Conservation (phyloP, 83 land plant genomes). For the Diphasiastrum complanatum region DNA sequence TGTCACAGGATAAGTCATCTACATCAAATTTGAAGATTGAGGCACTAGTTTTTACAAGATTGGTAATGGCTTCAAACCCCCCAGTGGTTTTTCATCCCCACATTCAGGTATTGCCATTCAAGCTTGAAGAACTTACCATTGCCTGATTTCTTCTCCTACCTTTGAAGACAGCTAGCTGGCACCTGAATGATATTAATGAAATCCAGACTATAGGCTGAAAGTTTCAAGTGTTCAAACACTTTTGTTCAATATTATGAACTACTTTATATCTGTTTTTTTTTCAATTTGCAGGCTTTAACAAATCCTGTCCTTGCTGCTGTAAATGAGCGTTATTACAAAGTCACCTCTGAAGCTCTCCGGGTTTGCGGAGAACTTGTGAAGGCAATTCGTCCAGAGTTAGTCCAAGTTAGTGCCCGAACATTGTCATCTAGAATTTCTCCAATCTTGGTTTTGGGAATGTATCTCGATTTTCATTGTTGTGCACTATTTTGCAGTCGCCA, state of each 20-base stretch:
- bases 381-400: conserved; percentile 67
- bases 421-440: too few species aligned
- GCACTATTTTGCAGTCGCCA: conserved; percentile 30
- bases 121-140: not conserved
- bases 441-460: not conserved
- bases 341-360: conserved; percentile 91
- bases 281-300: conserved; percentile 52
- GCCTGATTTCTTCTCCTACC: not conserved
- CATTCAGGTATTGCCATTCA: conserved; percentile 46
- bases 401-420: conserved; percentile 24
- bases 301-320: conserved; percentile 79
- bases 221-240: too few species aligned
- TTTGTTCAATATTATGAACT: not conserved
- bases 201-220: too few species aligned
- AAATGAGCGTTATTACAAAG: conserved; percentile 89
- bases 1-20: conserved; percentile 80
- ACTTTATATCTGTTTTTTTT: not conserved
- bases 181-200: not conserved
- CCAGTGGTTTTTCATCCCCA: conserved; percentile 90
- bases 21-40: conserved; percentile 96
- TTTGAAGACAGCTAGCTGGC: not conserved
- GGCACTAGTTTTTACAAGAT: conserved; percentile 83
- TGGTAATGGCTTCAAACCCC: conserved; percentile 88
- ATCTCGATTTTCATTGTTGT: not conserved
- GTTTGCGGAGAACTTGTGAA: conserved; percentile 96